Conservation (phyloP, 2,329 filamentous ascomycete species). For the Byssothecium circinans region DNA sequence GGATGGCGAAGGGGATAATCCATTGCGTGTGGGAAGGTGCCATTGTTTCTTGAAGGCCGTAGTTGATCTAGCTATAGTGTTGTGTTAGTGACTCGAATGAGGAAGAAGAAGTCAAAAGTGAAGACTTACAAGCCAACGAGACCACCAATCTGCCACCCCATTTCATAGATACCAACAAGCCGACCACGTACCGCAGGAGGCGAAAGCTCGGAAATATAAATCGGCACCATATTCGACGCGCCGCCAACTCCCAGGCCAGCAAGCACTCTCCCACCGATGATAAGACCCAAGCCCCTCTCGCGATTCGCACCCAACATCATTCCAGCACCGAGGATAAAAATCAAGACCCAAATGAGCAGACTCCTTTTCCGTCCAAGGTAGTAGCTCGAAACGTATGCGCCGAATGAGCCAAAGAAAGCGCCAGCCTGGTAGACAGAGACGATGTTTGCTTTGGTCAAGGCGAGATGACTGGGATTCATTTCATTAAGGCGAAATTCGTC, state of each 20-base stretch:
- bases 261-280: conserved; percentile 60
- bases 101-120: conserved; percentile 51
- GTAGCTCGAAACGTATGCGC: conserved; percentile 62
- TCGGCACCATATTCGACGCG: conserved; percentile 60
- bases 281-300: conserved; percentile 55
- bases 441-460: conserved; percentile 71
- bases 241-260: conserved; percentile 61
- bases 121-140: conserved; percentile 26
- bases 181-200: conserved; percentile 62
- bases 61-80: conserved; percentile 42
- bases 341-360: conserved; percentile 60
- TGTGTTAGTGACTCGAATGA: background rate
- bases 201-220: conserved; percentile 62
- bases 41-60: conserved; percentile 49
- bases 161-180: conserved; percentile 53
- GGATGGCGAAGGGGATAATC: conserved; percentile 60
- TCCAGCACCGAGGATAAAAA: conserved; percentile 71
- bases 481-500: conserved; percentile 66
- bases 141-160: conserved; percentile 54
- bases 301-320: conserved; percentile 64
- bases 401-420: conserved; percentile 72
- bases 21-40: conserved; percentile 48
- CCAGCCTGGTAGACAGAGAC: conserved; percentile 81
- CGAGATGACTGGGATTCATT: conserved; percentile 53
- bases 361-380: conserved; percentile 68